These are phyloP conservation scores for Fusarium sororula DNA, from an alignment of 2,329 filamentous ascomycete genomes.

Conservation along the genomic window DNA sequence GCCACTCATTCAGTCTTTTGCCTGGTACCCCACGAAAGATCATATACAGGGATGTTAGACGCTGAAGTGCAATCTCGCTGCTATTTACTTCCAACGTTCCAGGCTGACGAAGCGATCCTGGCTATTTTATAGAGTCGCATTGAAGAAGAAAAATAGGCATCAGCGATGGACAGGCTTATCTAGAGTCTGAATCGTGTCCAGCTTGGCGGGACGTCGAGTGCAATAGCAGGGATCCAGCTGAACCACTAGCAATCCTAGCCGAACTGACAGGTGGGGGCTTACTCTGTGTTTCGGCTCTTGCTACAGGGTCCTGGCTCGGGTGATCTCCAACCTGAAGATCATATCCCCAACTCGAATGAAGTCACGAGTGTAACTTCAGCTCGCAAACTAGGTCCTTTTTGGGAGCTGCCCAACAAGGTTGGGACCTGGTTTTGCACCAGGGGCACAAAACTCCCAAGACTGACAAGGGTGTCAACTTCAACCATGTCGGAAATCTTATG, in stretches of 20 bases:
- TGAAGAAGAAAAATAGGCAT: neutral
- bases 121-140: slow-evolving; percentile 3
- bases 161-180: slow-evolving; percentile 1
- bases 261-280: slow-evolving; percentile 35
- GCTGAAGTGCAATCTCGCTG: neutral
- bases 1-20: neutral
- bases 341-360: slow-evolving; percentile 5
- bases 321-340: slow-evolving; percentile 23
- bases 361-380: slow-evolving; percentile 5
- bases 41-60: neutral
- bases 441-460: neutral
- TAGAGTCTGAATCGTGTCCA: slow-evolving; percentile 8
- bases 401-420: neutral
- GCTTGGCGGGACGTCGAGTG: slow-evolving; percentile 3
- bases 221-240: slow-evolving; percentile 22
- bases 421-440: neutral
- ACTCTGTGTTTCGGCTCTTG: slow-evolving; percentile 20
- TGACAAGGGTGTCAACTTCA: slow-evolving; percentile 1
- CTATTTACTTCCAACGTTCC: neutral
- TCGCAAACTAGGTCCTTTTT: slow-evolving; percentile 26
- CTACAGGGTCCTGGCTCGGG: slow-evolving; percentile 6
- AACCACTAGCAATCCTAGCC: slow-evolving; percentile 34
- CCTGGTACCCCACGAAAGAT: neutral
- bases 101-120: neutral
- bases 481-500: slow-evolving; percentile 12